These are phyloP conservation scores for Penicillium sp. DNA, from an alignment of 2,329 filamentous ascomycete genomes.

Conservation along the genomic window DNA sequence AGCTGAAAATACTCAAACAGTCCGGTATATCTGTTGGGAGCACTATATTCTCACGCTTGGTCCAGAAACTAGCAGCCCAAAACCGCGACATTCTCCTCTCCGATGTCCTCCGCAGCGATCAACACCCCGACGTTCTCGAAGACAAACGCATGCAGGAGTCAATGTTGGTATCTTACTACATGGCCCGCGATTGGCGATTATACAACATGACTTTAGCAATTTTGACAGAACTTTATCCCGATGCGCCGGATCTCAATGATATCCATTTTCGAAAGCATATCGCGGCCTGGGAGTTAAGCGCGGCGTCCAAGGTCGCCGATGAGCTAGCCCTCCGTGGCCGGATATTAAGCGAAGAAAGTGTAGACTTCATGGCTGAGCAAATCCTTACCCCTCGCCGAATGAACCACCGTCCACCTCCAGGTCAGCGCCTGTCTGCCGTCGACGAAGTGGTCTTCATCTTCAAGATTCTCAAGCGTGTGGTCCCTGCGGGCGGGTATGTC, in stretches of 20 bases:
- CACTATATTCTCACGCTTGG: conserved; percentile 63
- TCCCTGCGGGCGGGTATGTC: conserved; percentile 46
- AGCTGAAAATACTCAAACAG: conserved; percentile 61
- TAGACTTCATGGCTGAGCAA: conserved; percentile 44
- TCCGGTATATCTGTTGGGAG: conserved; percentile 62
- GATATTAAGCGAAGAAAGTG: conserved; percentile 45
- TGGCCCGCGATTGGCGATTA: conserved; percentile 51
- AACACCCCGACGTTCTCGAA: conserved; percentile 64
- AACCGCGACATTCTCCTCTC: conserved; percentile 55
- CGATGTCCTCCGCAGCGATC: conserved; percentile 57
- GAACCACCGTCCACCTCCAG: conserved; percentile 24
- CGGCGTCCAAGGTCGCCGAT: conserved; percentile 40
- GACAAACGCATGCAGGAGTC: conserved; percentile 55
- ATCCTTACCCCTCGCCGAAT: conserved; percentile 33
- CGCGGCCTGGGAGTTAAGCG: conserved; percentile 31
- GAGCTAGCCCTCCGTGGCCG: conserved; percentile 51
- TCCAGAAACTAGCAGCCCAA: conserved; percentile 63
- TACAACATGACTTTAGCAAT: conserved; percentile 58
- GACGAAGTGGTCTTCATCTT: conserved; percentile 47
- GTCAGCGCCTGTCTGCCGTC: conserved; percentile 31
- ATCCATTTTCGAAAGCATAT: conserved; percentile 44
- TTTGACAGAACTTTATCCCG: conserved; percentile 43
- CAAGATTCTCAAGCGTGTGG: conserved; percentile 49
- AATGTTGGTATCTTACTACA: conserved; percentile 54
- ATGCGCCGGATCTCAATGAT: conserved; percentile 34